Conservation (phyloP, 2,329 filamentous ascomycete genomes). For the Talaromyces albobiverticillius region DNA sequence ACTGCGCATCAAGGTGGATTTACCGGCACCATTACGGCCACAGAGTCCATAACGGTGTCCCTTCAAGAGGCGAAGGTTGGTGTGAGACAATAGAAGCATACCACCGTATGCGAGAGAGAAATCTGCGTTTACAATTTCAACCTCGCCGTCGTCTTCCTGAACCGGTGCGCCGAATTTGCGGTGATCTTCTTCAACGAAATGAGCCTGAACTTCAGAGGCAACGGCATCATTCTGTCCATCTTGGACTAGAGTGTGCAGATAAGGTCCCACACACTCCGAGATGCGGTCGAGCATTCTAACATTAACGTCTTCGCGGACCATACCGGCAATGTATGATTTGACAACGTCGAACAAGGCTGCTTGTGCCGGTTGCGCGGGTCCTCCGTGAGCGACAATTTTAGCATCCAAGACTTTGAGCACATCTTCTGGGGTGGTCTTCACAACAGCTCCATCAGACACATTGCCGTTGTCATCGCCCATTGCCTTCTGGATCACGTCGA, state of each 20-base stretch:
- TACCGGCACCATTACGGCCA: slow-evolving; percentile 94
- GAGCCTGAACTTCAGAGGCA: slow-evolving; percentile 69
- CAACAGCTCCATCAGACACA: slow-evolving; percentile 50
- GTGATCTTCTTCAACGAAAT: slow-evolving; percentile 79
- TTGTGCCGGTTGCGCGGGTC: slow-evolving; percentile 62
- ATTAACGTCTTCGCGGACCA: slow-evolving; percentile 86
- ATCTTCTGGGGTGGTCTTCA: slow-evolving; percentile 65
- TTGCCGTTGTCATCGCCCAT: slow-evolving; percentile 67
- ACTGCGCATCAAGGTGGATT: slow-evolving; percentile 98
- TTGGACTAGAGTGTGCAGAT: slow-evolving; percentile 69
- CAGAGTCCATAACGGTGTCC: slow-evolving; percentile 97
- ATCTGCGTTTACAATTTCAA: slow-evolving; percentile 94
- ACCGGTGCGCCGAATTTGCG: slow-evolving; percentile 81
- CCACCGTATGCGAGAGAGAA: slow-evolving; percentile 98
- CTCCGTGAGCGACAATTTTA: slow-evolving; percentile 69
- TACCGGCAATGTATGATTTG: slow-evolving; percentile 72
- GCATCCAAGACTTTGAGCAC: slow-evolving; percentile 71
- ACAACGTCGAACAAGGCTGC: slow-evolving; percentile 61
- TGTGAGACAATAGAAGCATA: slow-evolving; percentile 94
- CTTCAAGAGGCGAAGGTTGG: slow-evolving; percentile 89
- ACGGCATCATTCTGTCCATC: slow-evolving; percentile 62
- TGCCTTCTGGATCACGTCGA: slow-evolving; percentile 86
- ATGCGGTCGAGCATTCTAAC: slow-evolving; percentile 76
- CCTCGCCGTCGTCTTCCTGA: slow-evolving; percentile 86
- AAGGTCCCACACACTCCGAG: slow-evolving; percentile 65